Base-by-base conservation (phyloP, 306 rosid species). In the Ochetophila trinervis region DNA sequence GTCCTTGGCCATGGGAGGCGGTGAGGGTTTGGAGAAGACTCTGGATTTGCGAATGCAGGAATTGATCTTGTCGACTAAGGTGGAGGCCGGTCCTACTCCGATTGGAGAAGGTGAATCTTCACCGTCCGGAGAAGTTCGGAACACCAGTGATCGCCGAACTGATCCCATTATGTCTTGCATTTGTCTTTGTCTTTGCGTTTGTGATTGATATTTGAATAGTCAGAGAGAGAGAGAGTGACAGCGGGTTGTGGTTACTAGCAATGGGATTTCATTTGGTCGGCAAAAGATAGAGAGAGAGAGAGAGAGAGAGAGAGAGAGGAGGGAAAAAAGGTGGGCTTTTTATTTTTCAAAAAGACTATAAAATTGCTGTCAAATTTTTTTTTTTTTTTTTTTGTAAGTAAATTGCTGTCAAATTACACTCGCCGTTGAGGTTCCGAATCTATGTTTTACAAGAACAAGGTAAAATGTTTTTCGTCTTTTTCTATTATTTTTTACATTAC, bases 111-210 rank as follows among this genome's bases (percentile, higher is more conserved):
- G 69, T 7, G 79, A 62, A 14, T 88, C 94, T 9, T 83, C 89
- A 68, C 67, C 75, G 32, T 86, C 96, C 65, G 87, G 80, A 45
- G 88, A 62, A 37, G 87, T 1, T 27, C 99, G 99, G 75, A 94
- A 94, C 5, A 94, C 95, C 60, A 94, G 84, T 68, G 99, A 94
- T 76, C 97, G 88, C 60, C 99, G 99, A 75, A 88, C 99, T 77
- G 97, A 90, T 76, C 95, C 99, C 52, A 94, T 83, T 0, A 94
- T 88, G 57, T 94, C 97, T 63, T 94, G 99, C 99, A 94, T 94
- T 80, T 76, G 18, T 20, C 21, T 8, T 12, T 21, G 2, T 54
- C 30, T 15, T 6, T 6, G 36, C 18, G 8, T 6, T 15, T 66
- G 54, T n/a, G 42, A 52, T 67, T 6, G 69, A 16, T 5, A 20